Base-by-base conservation (phyloP, 2,329 filamentous ascomycete genomes). In the Aspergillus amoenus region DNA sequence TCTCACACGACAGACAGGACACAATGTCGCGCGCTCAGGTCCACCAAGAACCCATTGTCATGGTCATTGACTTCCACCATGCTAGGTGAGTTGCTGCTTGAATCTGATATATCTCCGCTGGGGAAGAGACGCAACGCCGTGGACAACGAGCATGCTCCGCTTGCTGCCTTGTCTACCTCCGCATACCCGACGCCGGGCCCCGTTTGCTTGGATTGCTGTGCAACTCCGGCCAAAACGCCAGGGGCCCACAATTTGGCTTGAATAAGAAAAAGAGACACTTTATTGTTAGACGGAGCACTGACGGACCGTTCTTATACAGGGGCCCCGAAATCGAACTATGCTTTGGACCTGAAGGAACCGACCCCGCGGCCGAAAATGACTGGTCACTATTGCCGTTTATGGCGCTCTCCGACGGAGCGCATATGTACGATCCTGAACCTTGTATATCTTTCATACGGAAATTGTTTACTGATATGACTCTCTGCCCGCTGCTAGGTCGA, bases 301-400 rank as follows among this genome's bases (percentile, higher is more conserved):
- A 55, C 40, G 18, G 17, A 13, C n/a, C 6, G 15, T 42, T 34
- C 22, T 41, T 7, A 17, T 56, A 27, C 64, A 87, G 86, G 72
- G 94, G 94, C 8, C 94, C 94, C 32, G 94, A 99, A 78, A 89
- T 97, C 56, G 93, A 97, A 79, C 84, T 83, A 68, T 97, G 93
- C 90, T 91, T 96, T 70, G 92, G 91, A 60, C 78, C 87, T 18
- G 87, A 93, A 65, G 89, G 87, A 53, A 81, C 79, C 57, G 92
- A 97, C 74, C 91, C 93, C 11, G 89, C 89, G 3, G 80, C 77
- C 45, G 89, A 93, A 58, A 93, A 95, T 76, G 91, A 94, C 70
- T 99, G 94, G 94, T 83, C 87, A 27, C 76, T 97, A 65, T 81
- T 99, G 60, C 93, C 94, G 0, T 99, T 99, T 75, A 97, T 97